Conservation (phyloP, 129 eudicot species). For the Chrysanthemum seticuspe region DNA sequence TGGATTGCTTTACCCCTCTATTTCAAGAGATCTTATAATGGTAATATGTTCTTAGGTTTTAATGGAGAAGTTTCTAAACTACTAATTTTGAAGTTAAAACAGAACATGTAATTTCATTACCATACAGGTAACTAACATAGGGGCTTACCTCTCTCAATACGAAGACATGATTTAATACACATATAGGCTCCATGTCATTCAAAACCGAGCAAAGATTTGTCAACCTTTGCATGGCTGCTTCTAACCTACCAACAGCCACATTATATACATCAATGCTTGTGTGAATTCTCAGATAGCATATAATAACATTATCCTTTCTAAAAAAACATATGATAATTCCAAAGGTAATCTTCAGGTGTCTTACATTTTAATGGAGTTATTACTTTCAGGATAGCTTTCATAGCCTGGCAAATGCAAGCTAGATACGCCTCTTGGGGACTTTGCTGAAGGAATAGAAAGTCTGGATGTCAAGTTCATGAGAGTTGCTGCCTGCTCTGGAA, state of each 20-base stretch:
- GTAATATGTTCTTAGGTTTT: background rate
- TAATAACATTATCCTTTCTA: background rate
- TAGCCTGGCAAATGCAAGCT: conserved; percentile 89
- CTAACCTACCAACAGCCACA: conserved; percentile 62
- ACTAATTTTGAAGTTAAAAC: background rate
- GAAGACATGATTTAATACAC: conserved; percentile 94
- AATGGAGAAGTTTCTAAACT: background rate
- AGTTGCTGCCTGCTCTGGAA: conserved; percentile 95
- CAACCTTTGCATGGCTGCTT: conserved; percentile 99
- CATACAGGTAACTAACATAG: conserved; percentile 9
- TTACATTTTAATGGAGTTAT: conserved; percentile 84
- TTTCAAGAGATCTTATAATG: background rate
- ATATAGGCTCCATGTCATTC: conserved; percentile 99
- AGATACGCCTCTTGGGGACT: conserved; percentile 72
- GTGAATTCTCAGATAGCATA: background rate
- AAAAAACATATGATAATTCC: conserved; percentile 2
- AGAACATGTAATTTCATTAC: background rate
- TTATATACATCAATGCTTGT: conserved; percentile 13
- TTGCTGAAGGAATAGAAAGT: conserved; percentile 61
- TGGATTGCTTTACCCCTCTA: background rate
- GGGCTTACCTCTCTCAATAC: conserved; percentile 87
- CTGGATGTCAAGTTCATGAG: conserved; percentile 88
- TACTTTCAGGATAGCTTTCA: conserved; percentile 95
- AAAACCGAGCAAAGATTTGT: conserved; percentile 96
- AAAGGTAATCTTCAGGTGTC: conserved; percentile 19